Conservation (phyloP, 106 monocot genomes). For the Gastrodia elata region DNA sequence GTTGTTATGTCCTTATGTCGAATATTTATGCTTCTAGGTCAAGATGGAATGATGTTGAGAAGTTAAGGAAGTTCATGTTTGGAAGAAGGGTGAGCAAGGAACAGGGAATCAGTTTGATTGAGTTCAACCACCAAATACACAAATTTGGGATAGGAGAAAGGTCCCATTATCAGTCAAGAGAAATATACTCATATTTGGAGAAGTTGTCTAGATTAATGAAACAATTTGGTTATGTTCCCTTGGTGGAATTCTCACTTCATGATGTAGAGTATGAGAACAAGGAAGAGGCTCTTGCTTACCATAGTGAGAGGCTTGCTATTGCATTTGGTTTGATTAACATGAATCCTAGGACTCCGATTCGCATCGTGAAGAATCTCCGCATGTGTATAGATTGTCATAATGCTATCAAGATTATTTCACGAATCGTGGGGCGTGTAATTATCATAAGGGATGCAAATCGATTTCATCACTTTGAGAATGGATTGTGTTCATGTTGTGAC, state of each 20-base stretch:
- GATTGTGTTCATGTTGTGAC: constrained; percentile 11
- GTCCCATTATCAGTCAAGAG: constrained; percentile 33
- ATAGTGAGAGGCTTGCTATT: constrained; percentile 62
- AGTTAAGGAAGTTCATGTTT: constrained; percentile 39
- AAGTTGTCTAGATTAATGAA: constrained; percentile 25
- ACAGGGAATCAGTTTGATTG: constrained; percentile 51
- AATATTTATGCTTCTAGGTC: constrained; percentile 61
- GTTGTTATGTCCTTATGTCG: constrained; percentile 64
- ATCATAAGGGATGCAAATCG: constrained; percentile 42
- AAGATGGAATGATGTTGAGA: constrained; percentile 65
- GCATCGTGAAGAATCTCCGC: constrained; percentile 34
- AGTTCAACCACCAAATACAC: constrained; percentile 30
- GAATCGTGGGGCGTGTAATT: constrained; percentile 19
- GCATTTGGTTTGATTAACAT: constrained; percentile 51
- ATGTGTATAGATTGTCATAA: constrained; percentile 46
- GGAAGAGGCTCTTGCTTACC: constrained; percentile 36
- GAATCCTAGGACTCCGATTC: constrained; percentile 18
- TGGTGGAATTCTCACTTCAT: constrained; percentile 44
- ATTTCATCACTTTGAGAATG: constrained; percentile 45
- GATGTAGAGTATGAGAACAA: constrained; percentile 61
- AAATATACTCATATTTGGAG: constrained; percentile 34
- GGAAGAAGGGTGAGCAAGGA: constrained; percentile 33
- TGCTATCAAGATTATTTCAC: constrained; percentile 34
- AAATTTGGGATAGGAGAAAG: constrained; percentile 44
- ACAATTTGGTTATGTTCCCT: constrained; percentile 45